Conservation (phyloP, 1,139 yeast species). For the Hansenula lynferdii region DNA sequence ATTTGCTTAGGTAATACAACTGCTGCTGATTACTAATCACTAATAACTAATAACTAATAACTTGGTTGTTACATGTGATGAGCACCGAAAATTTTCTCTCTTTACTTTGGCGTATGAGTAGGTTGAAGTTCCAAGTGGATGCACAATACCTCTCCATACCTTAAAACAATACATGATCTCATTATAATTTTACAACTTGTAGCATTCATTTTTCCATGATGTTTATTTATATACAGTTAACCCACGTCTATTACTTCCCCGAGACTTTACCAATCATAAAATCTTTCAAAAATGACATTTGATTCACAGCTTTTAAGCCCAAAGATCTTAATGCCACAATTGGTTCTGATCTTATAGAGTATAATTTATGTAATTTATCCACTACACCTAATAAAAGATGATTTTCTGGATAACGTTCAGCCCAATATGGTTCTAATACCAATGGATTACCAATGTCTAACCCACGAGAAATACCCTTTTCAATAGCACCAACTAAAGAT, state of each 20-base stretch:
- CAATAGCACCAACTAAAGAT: conserved; percentile 62
- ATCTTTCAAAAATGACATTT: conserved; percentile 56
- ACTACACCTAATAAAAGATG: conserved; percentile 82
- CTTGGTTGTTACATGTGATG: too few relatives aligned
- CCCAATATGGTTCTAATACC: conserved; percentile 82
- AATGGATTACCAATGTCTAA: conserved; percentile 83
- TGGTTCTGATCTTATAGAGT: conserved; percentile 70
- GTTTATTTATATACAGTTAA: too few relatives aligned
- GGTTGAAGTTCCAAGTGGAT: too few relatives aligned
- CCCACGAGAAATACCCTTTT: conserved; percentile 69
- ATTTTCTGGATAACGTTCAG: conserved; percentile 74
- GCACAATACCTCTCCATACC: too few relatives aligned
- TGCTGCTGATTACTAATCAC: too few relatives aligned
- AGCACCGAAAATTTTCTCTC: too few relatives aligned
- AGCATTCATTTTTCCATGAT: too few relatives aligned
- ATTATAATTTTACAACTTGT: too few relatives aligned
- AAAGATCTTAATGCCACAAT: conserved; percentile 68
- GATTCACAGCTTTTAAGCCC: conserved; percentile 70
- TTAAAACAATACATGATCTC: too few relatives aligned
- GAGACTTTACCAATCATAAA: conserved; percentile 47
- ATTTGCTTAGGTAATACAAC: too few relatives aligned
- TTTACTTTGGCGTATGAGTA: too few relatives aligned
- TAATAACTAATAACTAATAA: too few relatives aligned
- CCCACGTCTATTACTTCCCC: conserved; percentile 22
- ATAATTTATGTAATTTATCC: conserved; percentile 87